Percentiles rank a stretch among this genome's conserved stretches.
These are phyloP conservation scores for Trifolium fragiferum DNA, from an alignment of 306 rosid species.

Conservation along the genomic window DNA sequence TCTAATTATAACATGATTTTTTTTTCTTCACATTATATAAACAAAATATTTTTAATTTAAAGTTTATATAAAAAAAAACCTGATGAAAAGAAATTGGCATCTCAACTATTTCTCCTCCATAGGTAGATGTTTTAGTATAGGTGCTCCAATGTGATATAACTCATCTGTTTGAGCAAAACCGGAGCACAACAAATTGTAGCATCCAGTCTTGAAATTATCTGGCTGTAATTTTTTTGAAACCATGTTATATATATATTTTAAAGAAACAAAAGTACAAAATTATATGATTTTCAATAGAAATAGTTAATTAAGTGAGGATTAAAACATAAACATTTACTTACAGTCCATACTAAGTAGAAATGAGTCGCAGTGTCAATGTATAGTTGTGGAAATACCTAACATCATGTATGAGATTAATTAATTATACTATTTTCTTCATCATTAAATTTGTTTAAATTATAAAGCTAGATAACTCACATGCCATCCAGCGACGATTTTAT, in stretches of 20 bases:
- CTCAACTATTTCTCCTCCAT: neutral
- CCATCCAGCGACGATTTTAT: neutral
- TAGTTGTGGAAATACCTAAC: neutral
- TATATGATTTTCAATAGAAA: neutral
- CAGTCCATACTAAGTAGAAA: neutral
- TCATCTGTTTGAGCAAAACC: conserved; percentile 4
- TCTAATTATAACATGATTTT: neutral
- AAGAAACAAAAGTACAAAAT: neutral
- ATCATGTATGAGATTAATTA: neutral
- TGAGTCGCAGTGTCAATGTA: neutral
- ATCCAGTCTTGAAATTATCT: conserved; percentile 17
- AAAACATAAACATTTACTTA: neutral
- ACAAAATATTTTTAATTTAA: neutral
- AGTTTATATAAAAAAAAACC: neutral
- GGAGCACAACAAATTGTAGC: neutral
- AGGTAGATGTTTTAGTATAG: neutral
- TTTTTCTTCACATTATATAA: neutral
- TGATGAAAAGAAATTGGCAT: neutral
- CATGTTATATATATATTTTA: neutral
- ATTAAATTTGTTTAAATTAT: neutral
- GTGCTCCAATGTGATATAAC: neutral
- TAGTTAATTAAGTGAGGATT: no score
- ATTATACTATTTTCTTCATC: neutral
- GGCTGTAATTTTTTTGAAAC: neutral
- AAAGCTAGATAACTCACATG: conserved; percentile 22